Evolutionary conservation across 2,329 filamentous ascomycete genomes (phyloP).

Genomic region (Mycosphaerelloides madeirae): DNA sequence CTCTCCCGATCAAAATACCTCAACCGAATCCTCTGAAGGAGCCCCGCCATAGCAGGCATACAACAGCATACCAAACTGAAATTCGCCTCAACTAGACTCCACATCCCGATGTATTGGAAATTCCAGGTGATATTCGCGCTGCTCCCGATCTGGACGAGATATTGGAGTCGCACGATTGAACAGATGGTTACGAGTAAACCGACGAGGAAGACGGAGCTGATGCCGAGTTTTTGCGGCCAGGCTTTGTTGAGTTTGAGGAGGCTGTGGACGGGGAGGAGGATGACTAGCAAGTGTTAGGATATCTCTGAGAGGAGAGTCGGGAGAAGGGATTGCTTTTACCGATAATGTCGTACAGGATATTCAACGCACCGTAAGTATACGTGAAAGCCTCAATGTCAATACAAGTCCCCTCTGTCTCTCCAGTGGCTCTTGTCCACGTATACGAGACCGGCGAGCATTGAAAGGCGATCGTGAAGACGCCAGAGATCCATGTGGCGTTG

Average conservation of each 20-base stretch:
- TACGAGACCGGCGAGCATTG: constrained; percentile 4
- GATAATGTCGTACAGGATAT: constrained; percentile 7
- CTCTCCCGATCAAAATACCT: no score
- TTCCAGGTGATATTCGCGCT: constrained; percentile 12
- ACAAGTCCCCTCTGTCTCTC: constrained; percentile 1
- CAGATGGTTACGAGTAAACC: constrained; percentile 13
- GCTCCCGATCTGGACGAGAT: constrained; percentile 3
- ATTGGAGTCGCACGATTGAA: constrained; percentile 11
- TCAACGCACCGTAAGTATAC: constrained; percentile 6
- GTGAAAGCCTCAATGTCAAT: constrained; percentile 5
- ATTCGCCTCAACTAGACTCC: constrained; percentile 15
- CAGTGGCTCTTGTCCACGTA: constrained; percentile 3
- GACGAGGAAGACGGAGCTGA: constrained; percentile 11
- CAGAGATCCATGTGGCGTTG: background rate
- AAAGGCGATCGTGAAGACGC: constrained; percentile 1
- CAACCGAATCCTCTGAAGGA: no score
- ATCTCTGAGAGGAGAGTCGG: no score
- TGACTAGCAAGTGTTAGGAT: no score
- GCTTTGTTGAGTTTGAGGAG: constrained; percentile 3
- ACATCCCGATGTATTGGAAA: constrained; percentile 12
- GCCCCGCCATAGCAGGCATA: constrained; percentile 11
- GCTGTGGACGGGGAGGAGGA: constrained; percentile 6
- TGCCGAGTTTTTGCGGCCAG: constrained; percentile 3
- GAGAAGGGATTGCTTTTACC: no score
- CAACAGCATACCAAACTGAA: constrained; percentile 16